A percentile compares a stretch with the other conserved stretches of the same genome.
These are phyloP conservation scores for Choiromyces venosus DNA, from an alignment of 495 filamentous ascomycete species.

Conservation along the genomic window DNA sequence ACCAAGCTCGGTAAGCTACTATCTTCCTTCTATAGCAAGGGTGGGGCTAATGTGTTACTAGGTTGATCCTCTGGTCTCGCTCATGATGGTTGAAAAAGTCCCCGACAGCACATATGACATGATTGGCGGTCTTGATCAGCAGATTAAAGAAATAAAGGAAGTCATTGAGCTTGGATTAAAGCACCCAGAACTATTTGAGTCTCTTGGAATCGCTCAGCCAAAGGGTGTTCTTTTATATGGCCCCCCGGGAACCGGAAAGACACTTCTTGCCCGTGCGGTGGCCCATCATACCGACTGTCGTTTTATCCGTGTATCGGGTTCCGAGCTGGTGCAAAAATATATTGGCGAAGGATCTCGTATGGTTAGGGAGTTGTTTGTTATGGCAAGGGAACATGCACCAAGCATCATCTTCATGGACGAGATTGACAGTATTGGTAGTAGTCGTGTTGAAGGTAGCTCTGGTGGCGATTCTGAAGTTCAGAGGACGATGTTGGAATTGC, in stretches of 20 bases:
- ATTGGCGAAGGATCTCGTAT: slow-evolving; percentile 97
- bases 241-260: slow-evolving; percentile 95
- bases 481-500: slow-evolving; percentile 95
- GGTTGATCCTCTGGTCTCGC: slow-evolving; percentile 96
- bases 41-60: slow-evolving; percentile 46
- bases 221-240: slow-evolving; percentile 97
- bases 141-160: slow-evolving; percentile 99
- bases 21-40: background rate
- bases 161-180: slow-evolving; percentile 98
- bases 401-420: slow-evolving; percentile 99
- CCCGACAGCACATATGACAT: slow-evolving; percentile 99
- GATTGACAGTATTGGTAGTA: slow-evolving; percentile 97
- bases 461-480: slow-evolving; percentile 99
- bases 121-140: slow-evolving; percentile 97
- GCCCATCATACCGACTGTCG: slow-evolving; percentile 98
- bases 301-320: slow-evolving; percentile 95
- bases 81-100: slow-evolving; percentile 99
- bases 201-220: slow-evolving; percentile 93
- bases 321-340: slow-evolving; percentile 97
- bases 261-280: slow-evolving; percentile 86
- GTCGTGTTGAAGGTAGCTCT: slow-evolving; percentile 88
- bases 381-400: slow-evolving; percentile 98
- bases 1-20: slow-evolving; percentile 55
- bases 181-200: slow-evolving; percentile 98
- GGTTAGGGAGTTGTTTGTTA: slow-evolving; percentile 98